Evolutionary conservation across 2,329 filamentous ascomycete genomes (phyloP).

Genomic region (Fusarium equiseti): DNA sequence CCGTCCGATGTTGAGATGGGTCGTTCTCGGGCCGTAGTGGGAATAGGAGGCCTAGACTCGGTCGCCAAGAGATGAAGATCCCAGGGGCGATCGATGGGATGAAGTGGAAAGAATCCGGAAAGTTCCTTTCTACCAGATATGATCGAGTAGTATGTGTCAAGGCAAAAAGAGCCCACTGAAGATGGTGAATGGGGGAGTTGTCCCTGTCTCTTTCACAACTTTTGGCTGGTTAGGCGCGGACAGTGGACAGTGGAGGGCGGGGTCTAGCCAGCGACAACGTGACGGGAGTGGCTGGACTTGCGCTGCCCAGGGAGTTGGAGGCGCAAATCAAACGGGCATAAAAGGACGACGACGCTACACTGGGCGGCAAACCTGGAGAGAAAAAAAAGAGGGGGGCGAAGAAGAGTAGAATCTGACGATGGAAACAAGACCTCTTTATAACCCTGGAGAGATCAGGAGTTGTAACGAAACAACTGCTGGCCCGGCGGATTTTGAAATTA

Average conservation of each 20-base stretch:
- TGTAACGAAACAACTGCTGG: slow-evolving; percentile 7
- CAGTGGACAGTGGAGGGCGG: slow-evolving; percentile 43
- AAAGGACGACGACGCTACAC: slow-evolving; percentile 19
- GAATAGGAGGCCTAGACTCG: not conserved
- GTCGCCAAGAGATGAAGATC: slow-evolving; percentile 11
- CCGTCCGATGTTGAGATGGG: slow-evolving; percentile 17
- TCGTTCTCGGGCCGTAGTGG: slow-evolving; percentile 21
- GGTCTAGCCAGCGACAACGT: slow-evolving; percentile 47
- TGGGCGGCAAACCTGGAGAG: slow-evolving; percentile 32
- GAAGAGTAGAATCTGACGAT: not conserved
- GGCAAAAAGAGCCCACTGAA: slow-evolving; percentile 37
- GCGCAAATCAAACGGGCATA: slow-evolving; percentile 20
- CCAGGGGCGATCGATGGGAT: slow-evolving; percentile 14
- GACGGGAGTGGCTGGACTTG: slow-evolving; percentile 47
- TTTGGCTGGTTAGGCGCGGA: slow-evolving; percentile 47
- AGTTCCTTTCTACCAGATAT: slow-evolving; percentile 4
- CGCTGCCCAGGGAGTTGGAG: slow-evolving; percentile 33
- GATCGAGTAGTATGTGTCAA: slow-evolving; percentile 26
- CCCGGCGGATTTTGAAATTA: slow-evolving; percentile 32
- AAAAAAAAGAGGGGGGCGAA: slow-evolving; percentile 24
- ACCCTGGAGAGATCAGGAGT: slow-evolving; percentile 11
- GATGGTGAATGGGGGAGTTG: slow-evolving; percentile 30
- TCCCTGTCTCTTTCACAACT: slow-evolving; percentile 41
- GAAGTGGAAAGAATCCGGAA: slow-evolving; percentile 10
- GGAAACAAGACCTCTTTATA: slow-evolving; percentile 19